Evolutionary conservation across 495 filamentous ascomycete genomes (phyloP), one percentile per base, ranked within the genome.

Genomic region (Penicilliopsis zonata): DNA sequence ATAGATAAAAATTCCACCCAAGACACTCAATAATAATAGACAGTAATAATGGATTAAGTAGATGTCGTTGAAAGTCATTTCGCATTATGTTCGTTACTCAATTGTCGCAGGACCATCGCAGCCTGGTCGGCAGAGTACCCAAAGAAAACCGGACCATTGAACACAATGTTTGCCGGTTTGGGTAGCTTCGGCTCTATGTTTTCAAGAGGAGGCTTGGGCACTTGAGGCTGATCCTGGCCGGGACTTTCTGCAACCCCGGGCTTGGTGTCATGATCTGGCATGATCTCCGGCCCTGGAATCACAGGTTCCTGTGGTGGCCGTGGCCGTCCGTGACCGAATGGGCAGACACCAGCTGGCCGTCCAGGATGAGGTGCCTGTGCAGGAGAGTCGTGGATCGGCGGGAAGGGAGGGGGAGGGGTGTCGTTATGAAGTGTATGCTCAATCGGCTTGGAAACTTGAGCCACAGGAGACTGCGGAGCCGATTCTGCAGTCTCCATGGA

Each of bases 111-210:
- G 20, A 93, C 57, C 13, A 60, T 56, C 13, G 81, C 70, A 12
- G 82, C 76, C 48, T 90, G 78, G 36, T 90, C 83, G 21, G 84
- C 67, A 1, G 80, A 70, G 47, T 90, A 93, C 0, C 85, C 86
- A 40, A 93, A 80, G 44, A 94, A 93, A 2, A 93, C 83, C 0
- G 86, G 85, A 0, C 86, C 86, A 14, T 78, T 87, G 37, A 92
- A 90, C 0, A 83, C 59, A 63, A 92, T 70, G 41, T 76, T 74
- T 1, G 79, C 67, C 7, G 49, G 51, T 18, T 43, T 34, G 3
- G 28, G 12, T 3, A 25, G 15, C 5, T 36, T 18, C 3, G 35
- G 16, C 9, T 25, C 19, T 3, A 23, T 30, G 20, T 31, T 23
- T 7, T 16, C 27, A 16, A 16, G 13, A 10, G 4, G 18, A 9